Conservation (phyloP, 371 early-diverging fungal species). For the Apophysomyces variabilis region DNA sequence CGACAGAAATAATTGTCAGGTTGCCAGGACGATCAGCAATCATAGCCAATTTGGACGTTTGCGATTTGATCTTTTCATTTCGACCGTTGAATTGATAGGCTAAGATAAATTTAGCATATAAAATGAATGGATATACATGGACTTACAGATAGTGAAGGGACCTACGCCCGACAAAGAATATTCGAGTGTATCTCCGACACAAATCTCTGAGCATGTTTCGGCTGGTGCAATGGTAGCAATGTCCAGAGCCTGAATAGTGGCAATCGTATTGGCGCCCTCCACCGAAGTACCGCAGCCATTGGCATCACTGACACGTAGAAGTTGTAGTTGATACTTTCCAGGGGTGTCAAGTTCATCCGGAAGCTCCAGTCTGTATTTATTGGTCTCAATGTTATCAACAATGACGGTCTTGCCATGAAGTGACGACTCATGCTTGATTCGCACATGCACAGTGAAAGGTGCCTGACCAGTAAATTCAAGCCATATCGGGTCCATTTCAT, state of each 20-base stretch:
- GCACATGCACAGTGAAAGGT: constrained; percentile 49
- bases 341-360: constrained; percentile 33
- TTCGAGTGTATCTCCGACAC: constrained; percentile 58
- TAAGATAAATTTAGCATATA: constrained; percentile 9
- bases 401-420: constrained; percentile 29
- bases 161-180: constrained; percentile 48
- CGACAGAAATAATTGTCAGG: constrained; percentile 55
- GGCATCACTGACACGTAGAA: constrained; percentile 46
- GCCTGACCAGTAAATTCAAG: constrained; percentile 50
- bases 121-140: neutral
- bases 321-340: constrained; percentile 43
- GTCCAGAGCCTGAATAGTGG: constrained; percentile 44
- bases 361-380: constrained; percentile 34
- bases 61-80: constrained; percentile 35
- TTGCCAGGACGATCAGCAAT: constrained; percentile 61
- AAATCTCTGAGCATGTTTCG: constrained; percentile 40
- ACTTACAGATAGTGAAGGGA: constrained; percentile 45
- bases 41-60: constrained; percentile 36
- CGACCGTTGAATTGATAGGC: constrained; percentile 51
- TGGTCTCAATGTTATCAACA: constrained; percentile 36
- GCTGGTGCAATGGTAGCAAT: constrained; percentile 47
- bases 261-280: constrained; percentile 20
- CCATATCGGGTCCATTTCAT: constrained; percentile 37
- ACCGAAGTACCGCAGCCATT: constrained; percentile 43
- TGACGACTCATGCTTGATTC: constrained; percentile 44